phyloP scores from a whole-genome alignment of 1,139 yeast species.

The Nakaseomyces delphensis region DNA sequence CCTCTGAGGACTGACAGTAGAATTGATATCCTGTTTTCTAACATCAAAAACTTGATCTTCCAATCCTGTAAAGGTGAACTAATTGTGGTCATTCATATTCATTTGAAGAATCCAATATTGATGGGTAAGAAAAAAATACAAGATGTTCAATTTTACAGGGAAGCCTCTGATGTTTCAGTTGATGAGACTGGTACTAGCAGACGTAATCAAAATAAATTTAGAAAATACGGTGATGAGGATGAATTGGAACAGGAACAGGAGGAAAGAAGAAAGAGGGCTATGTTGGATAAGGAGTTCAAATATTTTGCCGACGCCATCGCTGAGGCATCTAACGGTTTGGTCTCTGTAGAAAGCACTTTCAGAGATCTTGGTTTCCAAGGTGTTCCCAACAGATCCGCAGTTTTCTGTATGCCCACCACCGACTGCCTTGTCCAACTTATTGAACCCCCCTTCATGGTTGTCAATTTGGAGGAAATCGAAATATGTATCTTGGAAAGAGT shows the following conservation, averaged over 20 bases:
- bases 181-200: conserved; percentile 97
- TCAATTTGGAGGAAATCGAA: conserved; percentile 86
- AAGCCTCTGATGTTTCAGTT: conserved; percentile 91
- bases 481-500: conserved; percentile 94
- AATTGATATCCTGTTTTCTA: conserved; percentile 80
- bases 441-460: conserved; percentile 91
- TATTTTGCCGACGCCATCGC: conserved; percentile 84
- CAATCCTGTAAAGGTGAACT: conserved; percentile 95
- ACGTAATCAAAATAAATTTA: conserved; percentile 44
- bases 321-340: conserved; percentile 69
- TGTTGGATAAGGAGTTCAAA: conserved; percentile 86
- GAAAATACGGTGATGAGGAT: conserved; percentile 96
- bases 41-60: conserved; percentile 86
- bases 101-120: conserved; percentile 85
- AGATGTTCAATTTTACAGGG: conserved; percentile 93
- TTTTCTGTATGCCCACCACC: conserved; percentile 92
- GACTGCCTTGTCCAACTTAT: conserved; percentile 90
- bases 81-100: conserved; percentile 86
- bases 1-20: conserved; percentile 73
- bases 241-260: conserved; percentile 98
- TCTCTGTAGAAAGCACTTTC: conserved; percentile 90
- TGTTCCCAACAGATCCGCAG: conserved; percentile 93
- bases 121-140: conserved; percentile 93
- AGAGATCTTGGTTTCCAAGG: conserved; percentile 96
- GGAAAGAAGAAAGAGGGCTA: conserved; percentile 85